Evolutionary conservation across 805 yeast genomes (phyloP), one percentile per base, ranked within the genome.

Genomic region (Yarrowia yakushimensis): DNA sequence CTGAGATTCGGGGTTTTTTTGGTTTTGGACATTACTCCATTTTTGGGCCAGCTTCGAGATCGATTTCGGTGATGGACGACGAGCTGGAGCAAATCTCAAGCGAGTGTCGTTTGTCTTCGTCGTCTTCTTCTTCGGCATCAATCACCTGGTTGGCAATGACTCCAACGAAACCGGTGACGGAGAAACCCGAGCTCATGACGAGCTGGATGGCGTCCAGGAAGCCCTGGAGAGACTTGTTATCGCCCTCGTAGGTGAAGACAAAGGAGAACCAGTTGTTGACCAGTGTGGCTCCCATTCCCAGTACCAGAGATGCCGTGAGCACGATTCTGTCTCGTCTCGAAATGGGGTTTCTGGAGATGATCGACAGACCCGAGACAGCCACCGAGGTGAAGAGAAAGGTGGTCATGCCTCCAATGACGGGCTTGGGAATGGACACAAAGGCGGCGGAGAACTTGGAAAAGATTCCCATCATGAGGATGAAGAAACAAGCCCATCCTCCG

Each of bases 401-500:
- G 30, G 86, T 86, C 96, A 90, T 89, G 67, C 97, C 97, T 66
- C 97, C 97, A 63, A 91, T 78, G 30, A 86, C 89, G 1, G 94
- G 79, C 63, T 78, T 80, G 42, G 96, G 96, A 69, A 88, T 89
- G 34, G 96, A 81, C 28, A 87, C 90, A 64, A 91, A 79, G n/a
- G 96, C 91, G 55, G 94, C 96, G 37, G 92, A 91, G 72, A 89
- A 89, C 74, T 89, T 88, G 64, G 96, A 81, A 72, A 91, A 88
- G 42, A 91, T 75, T 41, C 97, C 97, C 96, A 91, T 90, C 65
- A 91, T 73, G 63, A 91, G 70, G 67, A 91, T 77, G 79, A 88
- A 89, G 78, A 89, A 82, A 66, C 89, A 86, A 76, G 88, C 83
- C 83, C 89, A 87, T 73, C 84, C 85, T 39, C 94, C 97, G 23